These are phyloP conservation scores for Leccinum pseudoinsigne DNA, from an alignment of 1,284 basidiomycete genomes.

Conservation along the genomic window DNA sequence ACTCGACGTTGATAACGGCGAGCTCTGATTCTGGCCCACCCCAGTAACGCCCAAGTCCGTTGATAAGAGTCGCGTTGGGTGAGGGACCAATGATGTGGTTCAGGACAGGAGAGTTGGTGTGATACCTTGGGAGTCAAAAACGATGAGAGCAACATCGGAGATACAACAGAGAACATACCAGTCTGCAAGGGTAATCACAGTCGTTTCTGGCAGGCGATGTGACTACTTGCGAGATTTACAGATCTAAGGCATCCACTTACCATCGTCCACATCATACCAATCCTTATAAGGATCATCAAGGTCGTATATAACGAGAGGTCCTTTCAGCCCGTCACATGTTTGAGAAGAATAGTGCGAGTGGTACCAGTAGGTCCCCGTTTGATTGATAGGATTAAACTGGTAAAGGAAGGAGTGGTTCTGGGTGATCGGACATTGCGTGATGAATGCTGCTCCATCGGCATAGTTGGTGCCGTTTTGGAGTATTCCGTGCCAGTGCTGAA, in stretches of 20 bases:
- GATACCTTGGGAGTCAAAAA: slow-evolving; percentile 36
- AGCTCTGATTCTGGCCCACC: slow-evolving; percentile 32
- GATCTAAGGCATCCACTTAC: slow-evolving; percentile 22
- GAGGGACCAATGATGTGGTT: slow-evolving; percentile 19
- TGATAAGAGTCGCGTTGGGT: slow-evolving; percentile 41
- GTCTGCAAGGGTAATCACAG: slow-evolving; percentile 32
- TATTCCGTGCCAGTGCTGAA: slow-evolving; percentile 40
- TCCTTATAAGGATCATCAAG: slow-evolving; percentile 32
- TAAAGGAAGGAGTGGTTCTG: slow-evolving; percentile 40
- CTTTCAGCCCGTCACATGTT: slow-evolving; percentile 30
- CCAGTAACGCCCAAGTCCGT: slow-evolving; percentile 46
- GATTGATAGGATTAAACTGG: slow-evolving; percentile 31
- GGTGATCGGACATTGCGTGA: slow-evolving; percentile 48
- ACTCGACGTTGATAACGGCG: slow-evolving; percentile 33
- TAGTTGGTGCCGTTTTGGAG: slow-evolving; percentile 29
- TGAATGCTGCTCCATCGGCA: slow-evolving; percentile 28
- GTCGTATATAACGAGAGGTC: slow-evolving; percentile 35
- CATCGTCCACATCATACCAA: slow-evolving; percentile 37
- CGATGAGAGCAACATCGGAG: neutral
- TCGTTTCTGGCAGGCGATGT: slow-evolving; percentile 22
- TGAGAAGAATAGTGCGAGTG: slow-evolving; percentile 45
- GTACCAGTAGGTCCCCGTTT: slow-evolving; percentile 45
- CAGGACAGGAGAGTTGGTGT: slow-evolving; percentile 19
- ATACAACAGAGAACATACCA: slow-evolving; percentile 17
- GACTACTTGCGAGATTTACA: neutral